Percentiles rank a stretch among this genome's conserved stretches.
Conservation (phyloP, 768 basidiomycete species). For the Coprinellus micaceus region DNA sequence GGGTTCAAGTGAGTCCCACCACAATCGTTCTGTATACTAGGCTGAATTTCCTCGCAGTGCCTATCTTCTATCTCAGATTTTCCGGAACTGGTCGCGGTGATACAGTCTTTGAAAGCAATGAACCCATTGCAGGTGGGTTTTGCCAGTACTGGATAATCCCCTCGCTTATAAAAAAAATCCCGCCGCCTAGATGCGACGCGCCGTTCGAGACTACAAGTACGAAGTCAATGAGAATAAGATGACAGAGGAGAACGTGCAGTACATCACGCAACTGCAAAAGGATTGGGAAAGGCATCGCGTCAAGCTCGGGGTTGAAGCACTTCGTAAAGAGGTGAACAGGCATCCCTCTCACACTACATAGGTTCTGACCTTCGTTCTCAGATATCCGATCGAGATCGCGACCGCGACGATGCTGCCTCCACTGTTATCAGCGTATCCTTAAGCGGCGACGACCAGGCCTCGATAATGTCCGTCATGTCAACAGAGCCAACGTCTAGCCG, state of each 20-base stretch:
- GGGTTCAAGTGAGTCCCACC: slow-evolving; percentile 65
- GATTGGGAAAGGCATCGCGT: slow-evolving; percentile 95
- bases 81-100: slow-evolving; percentile 80
- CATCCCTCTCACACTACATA: neutral
- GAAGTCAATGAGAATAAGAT: slow-evolving; percentile 91
- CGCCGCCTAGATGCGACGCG: slow-evolving; percentile 76
- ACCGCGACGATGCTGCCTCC: slow-evolving; percentile 58
- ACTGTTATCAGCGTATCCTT: slow-evolving; percentile 43
- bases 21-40: neutral
- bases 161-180: slow-evolving; percentile 1
- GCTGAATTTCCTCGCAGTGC: slow-evolving; percentile 43
- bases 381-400: slow-evolving; percentile 68
- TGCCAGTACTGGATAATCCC: neutral
- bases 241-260: slow-evolving; percentile 94
- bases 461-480: slow-evolving; percentile 32
- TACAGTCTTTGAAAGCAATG: slow-evolving; percentile 80
- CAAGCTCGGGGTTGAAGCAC: slow-evolving; percentile 78
- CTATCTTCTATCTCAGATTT: slow-evolving; percentile 87
- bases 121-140: slow-evolving; percentile 79
- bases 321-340: slow-evolving; percentile 70
- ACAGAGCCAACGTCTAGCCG: slow-evolving; percentile 41
- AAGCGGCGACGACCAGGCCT: slow-evolving; percentile 28
- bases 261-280: slow-evolving; percentile 90
- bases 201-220: slow-evolving; percentile 89
- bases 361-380: slow-evolving; percentile 22